Conservation (phyloP, 768 basidiomycete species). For the Kwoniella mangroviensis region DNA sequence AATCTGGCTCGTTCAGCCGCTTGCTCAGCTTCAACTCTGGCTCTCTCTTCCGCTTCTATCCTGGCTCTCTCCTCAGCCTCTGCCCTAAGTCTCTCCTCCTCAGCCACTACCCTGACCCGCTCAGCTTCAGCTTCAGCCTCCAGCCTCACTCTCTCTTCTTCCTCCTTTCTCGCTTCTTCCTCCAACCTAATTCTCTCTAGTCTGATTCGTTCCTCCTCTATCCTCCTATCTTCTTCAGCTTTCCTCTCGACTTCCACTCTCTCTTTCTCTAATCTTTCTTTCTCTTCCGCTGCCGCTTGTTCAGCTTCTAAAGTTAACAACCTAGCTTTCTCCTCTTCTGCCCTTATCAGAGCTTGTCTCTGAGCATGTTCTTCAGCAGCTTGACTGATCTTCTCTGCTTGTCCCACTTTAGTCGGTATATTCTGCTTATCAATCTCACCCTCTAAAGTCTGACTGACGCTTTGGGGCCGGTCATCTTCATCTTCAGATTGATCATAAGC, state of each 20-base stretch:
- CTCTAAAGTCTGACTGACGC: background rate
- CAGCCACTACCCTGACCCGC: constrained; percentile 14
- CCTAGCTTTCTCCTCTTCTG: constrained; percentile 10
- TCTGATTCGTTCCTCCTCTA: constrained; percentile 18
- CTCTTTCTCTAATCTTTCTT: constrained; percentile 22
- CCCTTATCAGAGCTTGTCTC: constrained; percentile 17
- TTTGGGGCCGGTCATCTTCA: constrained; percentile 9
- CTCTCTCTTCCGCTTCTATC: constrained; percentile 4
- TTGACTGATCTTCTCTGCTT: constrained; percentile 16
- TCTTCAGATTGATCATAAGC: constrained; percentile 44
- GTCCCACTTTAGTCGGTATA: constrained; percentile 1
- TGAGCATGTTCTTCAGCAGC: constrained; percentile 18
- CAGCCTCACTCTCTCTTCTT: constrained; percentile 19
- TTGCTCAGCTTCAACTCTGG: constrained; percentile 15
- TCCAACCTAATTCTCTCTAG: constrained; percentile 9
- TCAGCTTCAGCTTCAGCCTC: constrained; percentile 3
- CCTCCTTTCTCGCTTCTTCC: constrained; percentile 15
- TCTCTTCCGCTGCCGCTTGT: constrained; percentile 1
- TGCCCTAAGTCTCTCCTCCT: constrained; percentile 13
- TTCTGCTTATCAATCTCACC: constrained; percentile 1
- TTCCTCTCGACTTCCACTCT: constrained; percentile 10
- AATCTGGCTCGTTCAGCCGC: constrained; percentile 13
- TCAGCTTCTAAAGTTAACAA: constrained; percentile 12
- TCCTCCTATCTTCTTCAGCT: constrained; percentile 14
- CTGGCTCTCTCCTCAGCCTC: constrained; percentile 10